A percentile compares a stretch with the other conserved stretches of the same genome.
phyloP scores from a whole-genome alignment of 2,329 filamentous ascomycete genomes.

The Celoporthe dispersa region DNA sequence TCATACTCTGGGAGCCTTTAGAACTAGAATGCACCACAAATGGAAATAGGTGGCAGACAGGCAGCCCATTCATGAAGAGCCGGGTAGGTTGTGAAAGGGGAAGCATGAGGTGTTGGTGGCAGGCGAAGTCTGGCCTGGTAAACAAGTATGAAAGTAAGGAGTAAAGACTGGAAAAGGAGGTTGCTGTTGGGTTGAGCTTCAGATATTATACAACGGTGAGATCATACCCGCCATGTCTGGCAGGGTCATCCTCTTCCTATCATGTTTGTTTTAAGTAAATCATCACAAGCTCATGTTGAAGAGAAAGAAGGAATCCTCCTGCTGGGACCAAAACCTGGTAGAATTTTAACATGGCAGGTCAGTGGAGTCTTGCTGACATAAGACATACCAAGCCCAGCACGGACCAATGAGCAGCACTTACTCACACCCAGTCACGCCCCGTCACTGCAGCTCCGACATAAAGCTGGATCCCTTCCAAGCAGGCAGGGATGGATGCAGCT shows the following conservation, averaged over 20 bases:
- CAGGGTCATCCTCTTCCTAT: constrained; percentile 72
- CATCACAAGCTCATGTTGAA: constrained; percentile 61
- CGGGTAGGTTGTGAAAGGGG: background rate
- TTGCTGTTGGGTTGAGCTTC: constrained; percentile 50
- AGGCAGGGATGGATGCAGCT: constrained; percentile 8
- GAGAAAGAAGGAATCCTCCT: constrained; percentile 32
- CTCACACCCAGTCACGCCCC: background rate
- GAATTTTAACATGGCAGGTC: constrained; percentile 23
- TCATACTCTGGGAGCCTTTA: background rate
- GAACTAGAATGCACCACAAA: background rate
- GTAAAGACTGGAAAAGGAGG: constrained; percentile 7
- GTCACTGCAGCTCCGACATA: background rate
- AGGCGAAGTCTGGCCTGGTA: background rate
- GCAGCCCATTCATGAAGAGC: background rate
- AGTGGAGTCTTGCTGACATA: constrained; percentile 2
- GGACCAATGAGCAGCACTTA: background rate
- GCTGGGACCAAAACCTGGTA: constrained; percentile 13
- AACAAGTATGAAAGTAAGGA: background rate
- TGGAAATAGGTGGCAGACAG: background rate
- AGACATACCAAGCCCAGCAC: background rate
- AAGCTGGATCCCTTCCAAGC: background rate
- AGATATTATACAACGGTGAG: constrained; percentile 59
- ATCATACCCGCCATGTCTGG: constrained; percentile 58
- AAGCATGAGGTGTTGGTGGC: background rate
- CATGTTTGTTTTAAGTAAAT: constrained; percentile 60